Conservation (phyloP, 345 rosid genomes). For the Salix arbutifolia region DNA sequence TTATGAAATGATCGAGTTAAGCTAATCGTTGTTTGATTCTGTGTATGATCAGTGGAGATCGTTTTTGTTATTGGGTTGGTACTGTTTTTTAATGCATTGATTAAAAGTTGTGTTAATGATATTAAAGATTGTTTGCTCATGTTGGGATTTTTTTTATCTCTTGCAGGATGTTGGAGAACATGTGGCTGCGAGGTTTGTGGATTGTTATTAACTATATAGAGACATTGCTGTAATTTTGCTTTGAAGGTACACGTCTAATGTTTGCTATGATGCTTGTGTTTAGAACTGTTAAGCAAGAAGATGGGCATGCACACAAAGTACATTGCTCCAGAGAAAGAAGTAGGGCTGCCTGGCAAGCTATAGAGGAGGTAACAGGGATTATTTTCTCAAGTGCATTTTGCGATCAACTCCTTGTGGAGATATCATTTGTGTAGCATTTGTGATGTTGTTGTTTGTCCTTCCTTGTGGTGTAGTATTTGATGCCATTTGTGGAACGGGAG, state of each 20-base stretch:
- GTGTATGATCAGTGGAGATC: not conserved
- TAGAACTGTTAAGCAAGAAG: slow-evolving; percentile 12
- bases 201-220: not conserved
- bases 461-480: slow-evolving; percentile 55
- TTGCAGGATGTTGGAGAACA: slow-evolving; percentile 9
- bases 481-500: slow-evolving; percentile 80
- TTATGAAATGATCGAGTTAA: not conserved
- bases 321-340: slow-evolving; percentile 95
- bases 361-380: slow-evolving; percentile 53
- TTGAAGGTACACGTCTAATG: not conserved
- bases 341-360: slow-evolving; percentile 71
- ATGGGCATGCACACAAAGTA: slow-evolving; percentile 31
- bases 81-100: not conserved
- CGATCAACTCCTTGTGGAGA: not conserved
- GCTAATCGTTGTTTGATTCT: not conserved
- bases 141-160: not conserved
- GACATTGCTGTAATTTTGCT: not conserved
- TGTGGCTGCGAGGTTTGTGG: slow-evolving; percentile 7
- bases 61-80: not conserved
- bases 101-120: not conserved
- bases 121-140: not conserved
- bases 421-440: not conserved
- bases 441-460: not conserved
- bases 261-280: not conserved
- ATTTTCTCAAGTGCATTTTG: not conserved